These are phyloP conservation scores for Tagetes erecta DNA, from an alignment of 129 eudicot species.

Conservation along the genomic window DNA sequence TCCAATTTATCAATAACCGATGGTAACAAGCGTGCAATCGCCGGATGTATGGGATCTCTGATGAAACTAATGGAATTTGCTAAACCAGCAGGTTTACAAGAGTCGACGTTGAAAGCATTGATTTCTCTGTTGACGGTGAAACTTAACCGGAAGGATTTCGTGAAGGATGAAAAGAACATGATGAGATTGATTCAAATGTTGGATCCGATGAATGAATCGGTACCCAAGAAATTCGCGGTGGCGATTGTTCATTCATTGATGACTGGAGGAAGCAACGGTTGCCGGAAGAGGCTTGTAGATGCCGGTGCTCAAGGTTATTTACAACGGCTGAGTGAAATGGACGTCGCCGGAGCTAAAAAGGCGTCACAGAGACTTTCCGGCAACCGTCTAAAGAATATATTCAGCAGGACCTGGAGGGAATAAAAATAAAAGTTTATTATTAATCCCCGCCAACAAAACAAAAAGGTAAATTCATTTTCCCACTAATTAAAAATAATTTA, in stretches of 20 bases:
- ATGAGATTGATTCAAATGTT: conserved; percentile 70
- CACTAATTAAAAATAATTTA: background rate
- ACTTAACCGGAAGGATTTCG: conserved; percentile 72
- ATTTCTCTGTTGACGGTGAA: conserved; percentile 51
- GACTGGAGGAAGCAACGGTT: conserved; percentile 76
- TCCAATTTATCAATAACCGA: conserved; percentile 58
- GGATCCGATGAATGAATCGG: conserved; percentile 67
- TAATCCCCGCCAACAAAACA: conserved; percentile 43
- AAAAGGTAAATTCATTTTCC: conserved; percentile 39
- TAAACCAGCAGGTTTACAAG: conserved; percentile 72
- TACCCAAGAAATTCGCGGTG: conserved; percentile 70
- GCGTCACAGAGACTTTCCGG: conserved; percentile 79
- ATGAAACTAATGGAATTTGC: conserved; percentile 62
- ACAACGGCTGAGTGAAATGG: conserved; percentile 68
- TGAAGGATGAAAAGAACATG: conserved; percentile 77
- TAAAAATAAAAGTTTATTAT: conserved; percentile 37
- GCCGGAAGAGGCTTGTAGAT: conserved; percentile 70
- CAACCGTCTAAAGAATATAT: conserved; percentile 64
- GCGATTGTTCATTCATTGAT: conserved; percentile 65
- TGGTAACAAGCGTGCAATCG: conserved; percentile 51
- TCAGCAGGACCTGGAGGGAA: conserved; percentile 75
- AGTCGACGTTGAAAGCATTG: conserved; percentile 53
- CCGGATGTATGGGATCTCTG: conserved; percentile 68
- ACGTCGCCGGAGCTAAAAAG: conserved; percentile 76
- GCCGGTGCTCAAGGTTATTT: conserved; percentile 62